phyloP scores from a whole-genome alignment of 169 alveolate genomes.

The Cryptosporidium felis region DNA sequence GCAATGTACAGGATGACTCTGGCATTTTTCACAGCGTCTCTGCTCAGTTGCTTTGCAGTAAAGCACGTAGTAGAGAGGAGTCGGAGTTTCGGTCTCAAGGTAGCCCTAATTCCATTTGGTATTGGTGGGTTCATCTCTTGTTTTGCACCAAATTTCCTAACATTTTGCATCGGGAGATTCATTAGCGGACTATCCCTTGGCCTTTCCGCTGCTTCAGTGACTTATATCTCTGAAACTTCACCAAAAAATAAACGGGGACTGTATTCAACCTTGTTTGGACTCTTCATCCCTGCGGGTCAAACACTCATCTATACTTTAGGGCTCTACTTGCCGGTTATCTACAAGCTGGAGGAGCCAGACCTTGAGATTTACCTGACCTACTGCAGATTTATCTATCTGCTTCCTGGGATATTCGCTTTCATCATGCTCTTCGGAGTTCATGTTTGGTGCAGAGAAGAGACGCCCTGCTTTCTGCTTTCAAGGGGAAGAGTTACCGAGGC shows the following conservation, averaged over 20 bases:
- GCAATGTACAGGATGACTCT: slow-evolving; percentile 53
- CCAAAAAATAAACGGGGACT: slow-evolving; percentile 50
- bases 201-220: slow-evolving; percentile 37
- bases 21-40: slow-evolving; percentile 27
- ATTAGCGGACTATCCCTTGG: slow-evolving; percentile 58
- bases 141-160: slow-evolving; percentile 6
- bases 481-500: slow-evolving; percentile 34
- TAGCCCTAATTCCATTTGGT: slow-evolving; percentile 35
- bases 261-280: slow-evolving; percentile 48
- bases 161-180: slow-evolving; percentile 59
- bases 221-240: slow-evolving; percentile 51
- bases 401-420: not conserved
- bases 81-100: slow-evolving; percentile 3
- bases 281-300: slow-evolving; percentile 57
- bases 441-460: slow-evolving; percentile 14
- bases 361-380: not conserved
- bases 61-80: slow-evolving; percentile 10
- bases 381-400: not conserved
- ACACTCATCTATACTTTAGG: slow-evolving; percentile 14
- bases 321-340: not conserved
- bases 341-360: slow-evolving; percentile 6
- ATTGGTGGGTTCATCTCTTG: slow-evolving; percentile 36
- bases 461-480: slow-evolving; percentile 44
- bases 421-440: not conserved
- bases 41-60: slow-evolving; percentile 18